A percentile compares a stretch with the other conserved stretches of the same genome.
Evolutionary conservation across 1,284 basidiomycete genomes (phyloP).

Genomic region (Chalciporus sp.): DNA sequence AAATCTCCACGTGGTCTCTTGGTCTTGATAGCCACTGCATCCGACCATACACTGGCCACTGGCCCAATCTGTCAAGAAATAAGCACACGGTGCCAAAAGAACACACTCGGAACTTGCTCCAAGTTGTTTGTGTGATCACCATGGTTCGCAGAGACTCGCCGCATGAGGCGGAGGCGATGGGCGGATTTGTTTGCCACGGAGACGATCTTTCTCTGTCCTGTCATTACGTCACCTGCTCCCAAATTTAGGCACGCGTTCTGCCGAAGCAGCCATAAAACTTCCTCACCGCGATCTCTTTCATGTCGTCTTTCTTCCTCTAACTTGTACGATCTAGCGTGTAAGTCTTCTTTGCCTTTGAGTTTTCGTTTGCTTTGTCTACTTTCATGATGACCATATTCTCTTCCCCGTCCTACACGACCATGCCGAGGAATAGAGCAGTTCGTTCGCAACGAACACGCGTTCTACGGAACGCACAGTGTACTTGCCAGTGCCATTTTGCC

Average conservation of each 20-base stretch:
- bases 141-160: too few relatives aligned
- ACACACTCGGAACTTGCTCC: too few relatives aligned
- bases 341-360: slow-evolving; percentile 15
- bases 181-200: too few relatives aligned
- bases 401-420: slow-evolving; percentile 83
- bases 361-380: slow-evolving; percentile 12
- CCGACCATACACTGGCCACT: too few relatives aligned
- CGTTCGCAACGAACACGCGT: slow-evolving; percentile 71
- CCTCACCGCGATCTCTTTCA: not conserved
- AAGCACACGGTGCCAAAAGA: too few relatives aligned
- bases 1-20: too few relatives aligned
- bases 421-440: slow-evolving; percentile 73
- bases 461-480: slow-evolving; percentile 65
- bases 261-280: not conserved
- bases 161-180: too few relatives aligned
- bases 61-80: too few relatives aligned
- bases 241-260: not conserved
- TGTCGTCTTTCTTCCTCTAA: not conserved
- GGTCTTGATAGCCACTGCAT: too few relatives aligned
- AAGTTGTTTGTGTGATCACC: too few relatives aligned
- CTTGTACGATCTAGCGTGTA: slow-evolving; percentile 8
- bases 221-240: too few relatives aligned
- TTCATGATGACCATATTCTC: slow-evolving; percentile 74
- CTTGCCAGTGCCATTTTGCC: slow-evolving; percentile 85
- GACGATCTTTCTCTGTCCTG: too few relatives aligned